These are phyloP conservation scores for Barnettozyma botsteinii DNA, from an alignment of 805 yeast genomes.

Conservation along the genomic window DNA sequence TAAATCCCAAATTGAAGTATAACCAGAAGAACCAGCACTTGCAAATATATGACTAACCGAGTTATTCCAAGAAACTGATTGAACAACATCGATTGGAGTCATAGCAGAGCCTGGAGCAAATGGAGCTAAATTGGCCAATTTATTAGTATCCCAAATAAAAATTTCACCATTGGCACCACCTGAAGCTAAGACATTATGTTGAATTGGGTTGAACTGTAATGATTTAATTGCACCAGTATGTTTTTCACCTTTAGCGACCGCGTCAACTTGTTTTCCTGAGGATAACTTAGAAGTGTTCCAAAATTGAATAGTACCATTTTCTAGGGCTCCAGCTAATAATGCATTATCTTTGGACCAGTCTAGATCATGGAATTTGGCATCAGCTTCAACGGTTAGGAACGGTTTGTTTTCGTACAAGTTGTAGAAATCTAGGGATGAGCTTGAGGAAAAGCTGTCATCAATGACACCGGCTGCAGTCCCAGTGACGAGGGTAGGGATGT, in stretches of 20 bases:
- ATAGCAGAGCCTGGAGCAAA: slow-evolving; percentile 70
- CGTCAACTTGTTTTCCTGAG: slow-evolving; percentile 37
- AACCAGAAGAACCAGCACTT: slow-evolving; percentile 78
- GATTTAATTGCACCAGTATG: slow-evolving; percentile 70
- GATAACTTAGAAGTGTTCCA: slow-evolving; percentile 61
- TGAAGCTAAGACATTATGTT: slow-evolving; percentile 67
- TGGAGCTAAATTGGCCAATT: slow-evolving; percentile 43
- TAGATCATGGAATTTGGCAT: slow-evolving; percentile 67
- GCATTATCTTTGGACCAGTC: slow-evolving; percentile 69
- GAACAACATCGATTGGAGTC: slow-evolving; percentile 66
- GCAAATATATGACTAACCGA: slow-evolving; percentile 83
- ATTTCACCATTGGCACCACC: slow-evolving; percentile 90
- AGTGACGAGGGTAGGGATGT: slow-evolving; percentile 71
- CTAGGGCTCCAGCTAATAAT: slow-evolving; percentile 87
- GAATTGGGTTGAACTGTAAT: slow-evolving; percentile 72
- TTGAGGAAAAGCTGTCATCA: slow-evolving; percentile 78
- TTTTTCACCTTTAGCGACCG: slow-evolving; percentile 47
- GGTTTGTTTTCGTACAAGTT: slow-evolving; percentile 43
- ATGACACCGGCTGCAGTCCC: slow-evolving; percentile 97
- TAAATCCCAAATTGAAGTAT: slow-evolving; percentile 91
- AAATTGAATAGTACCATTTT: slow-evolving; percentile 70
- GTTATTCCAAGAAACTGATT: slow-evolving; percentile 85
- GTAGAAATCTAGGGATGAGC: slow-evolving; percentile 77
- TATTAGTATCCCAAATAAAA: slow-evolving; percentile 81
- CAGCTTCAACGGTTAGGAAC: slow-evolving; percentile 39